Base-by-base conservation (phyloP, 2,329 filamentous ascomycete genomes). In the Curvularia lunata region DNA sequence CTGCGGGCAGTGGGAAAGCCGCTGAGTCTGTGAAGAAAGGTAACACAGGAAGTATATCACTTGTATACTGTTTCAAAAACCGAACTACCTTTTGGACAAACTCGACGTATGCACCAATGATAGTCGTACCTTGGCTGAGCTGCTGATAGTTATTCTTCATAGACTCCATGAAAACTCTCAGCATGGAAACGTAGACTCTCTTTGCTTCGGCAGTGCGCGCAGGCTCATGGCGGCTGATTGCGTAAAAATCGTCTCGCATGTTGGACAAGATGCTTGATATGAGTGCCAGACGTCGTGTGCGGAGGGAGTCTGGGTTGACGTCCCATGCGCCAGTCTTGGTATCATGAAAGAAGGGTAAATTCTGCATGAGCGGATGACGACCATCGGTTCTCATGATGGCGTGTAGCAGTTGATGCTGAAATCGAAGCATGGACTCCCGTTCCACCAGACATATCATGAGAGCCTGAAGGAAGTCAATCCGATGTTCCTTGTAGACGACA, bases 101-200 rank as follows among this genome's bases (percentile, higher is more conserved):
- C 9, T 82, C 78, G 6, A 88, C 84, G 65, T 88, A 88, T 2
- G 80, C 77, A 10, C 85, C 83, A 48, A 81, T 81, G 4, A 79
- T 78, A 5, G 67, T 64, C 4, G 60, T 55, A 3, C 66, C 65
- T 49, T 79, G 76, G 25, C 72, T 64, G 12, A 86, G 75, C 58
- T 86, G 84, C 56, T 82, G 79, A 58, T 87, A 88, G 56, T 87
- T 87, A 37, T 75, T 75, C 67, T 85, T 86, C 85, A 89, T 88
- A 1, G 82, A 77, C 7, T 74, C 75, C 86, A 88, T 88, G 57
- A 88, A 69, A n/a, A 78, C 73, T 57, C 81, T 80, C 8, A 88
- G 77, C 41, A 86, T 76, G 10, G 80, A 75, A 1, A 75, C 76
- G 63, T 86, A 87, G 30, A 79, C 76, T 53, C 78, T 75, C 50